Evolutionary conservation across 108 stramenopile genomes (phyloP).

Genomic region (Skeletonema marinoi): DNA sequence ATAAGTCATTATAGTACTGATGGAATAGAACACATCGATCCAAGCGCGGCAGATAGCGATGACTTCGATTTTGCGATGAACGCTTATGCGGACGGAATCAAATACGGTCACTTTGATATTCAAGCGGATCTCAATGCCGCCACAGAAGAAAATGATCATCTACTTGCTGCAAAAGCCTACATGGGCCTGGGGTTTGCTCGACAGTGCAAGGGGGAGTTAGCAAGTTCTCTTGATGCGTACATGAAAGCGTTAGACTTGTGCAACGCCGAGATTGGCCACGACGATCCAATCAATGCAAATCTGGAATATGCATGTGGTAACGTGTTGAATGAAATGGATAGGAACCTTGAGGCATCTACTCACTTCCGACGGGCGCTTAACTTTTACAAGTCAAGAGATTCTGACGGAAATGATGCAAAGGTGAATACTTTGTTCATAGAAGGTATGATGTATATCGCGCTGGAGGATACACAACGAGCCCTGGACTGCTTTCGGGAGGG

Average conservation of each 20-base stretch:
- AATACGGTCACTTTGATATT: slow-evolving; percentile 33
- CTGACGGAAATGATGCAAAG: neutral
- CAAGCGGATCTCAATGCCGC: neutral
- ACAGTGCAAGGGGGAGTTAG: slow-evolving; percentile 41
- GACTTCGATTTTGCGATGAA: slow-evolving; percentile 49
- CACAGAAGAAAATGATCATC: slow-evolving; percentile 24
- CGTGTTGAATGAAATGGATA: slow-evolving; percentile 71
- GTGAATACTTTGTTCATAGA: slow-evolving; percentile 33
- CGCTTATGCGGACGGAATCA: slow-evolving; percentile 25
- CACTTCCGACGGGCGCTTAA: slow-evolving; percentile 40
- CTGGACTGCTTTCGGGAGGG: slow-evolving; percentile 33
- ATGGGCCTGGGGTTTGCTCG: slow-evolving; percentile 48
- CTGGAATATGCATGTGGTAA: slow-evolving; percentile 60
- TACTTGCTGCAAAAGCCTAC: slow-evolving; percentile 41
- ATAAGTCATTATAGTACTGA: slow-evolving; percentile 14
- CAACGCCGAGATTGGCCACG: slow-evolving; percentile 26
- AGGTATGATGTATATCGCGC: slow-evolving; percentile 42
- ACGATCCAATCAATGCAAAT: slow-evolving; percentile 16
- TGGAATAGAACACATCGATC: slow-evolving; percentile 33
- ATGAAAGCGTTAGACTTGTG: slow-evolving; percentile 33
- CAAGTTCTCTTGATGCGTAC: slow-evolving; percentile 37
- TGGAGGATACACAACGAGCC: slow-evolving; percentile 21
- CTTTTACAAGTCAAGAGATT: slow-evolving; percentile 23
- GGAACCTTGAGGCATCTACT: slow-evolving; percentile 45
- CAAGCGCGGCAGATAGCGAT: slow-evolving; percentile 22